Evolutionary conservation across 805 yeast genomes (phyloP), one percentile per base, ranked within the genome.

Genomic region (Ogataea chonburiensis): DNA sequence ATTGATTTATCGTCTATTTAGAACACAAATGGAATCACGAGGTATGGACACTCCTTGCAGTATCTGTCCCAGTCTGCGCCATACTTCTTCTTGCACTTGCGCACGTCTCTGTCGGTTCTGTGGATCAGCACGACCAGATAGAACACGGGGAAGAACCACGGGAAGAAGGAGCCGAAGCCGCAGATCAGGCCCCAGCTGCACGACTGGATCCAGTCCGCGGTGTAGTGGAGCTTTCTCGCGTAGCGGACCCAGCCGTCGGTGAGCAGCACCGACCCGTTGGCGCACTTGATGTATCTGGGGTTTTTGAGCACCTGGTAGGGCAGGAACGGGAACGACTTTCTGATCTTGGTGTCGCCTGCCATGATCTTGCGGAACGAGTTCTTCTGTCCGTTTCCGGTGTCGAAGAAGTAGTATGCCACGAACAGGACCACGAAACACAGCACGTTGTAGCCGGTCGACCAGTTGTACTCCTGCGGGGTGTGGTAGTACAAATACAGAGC

Each of bases 101-200:
- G 74, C 48, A 81, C 75, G 66, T 93, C 98, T 68, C 98, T 82
- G 47, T 70, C 60, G 27, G 95, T 87, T 65, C 98, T 81, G 66
- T 93, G 98, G 29, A 81, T 63, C 59, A 93, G 76, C 45, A 88
- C 96, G 50, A 81, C 66, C 45, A 88, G 76, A 79, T 87, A 93
- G 69, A 93, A 93, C 15, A 70, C 67, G 4, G 98, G 97, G 79
- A 83, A 91, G 66, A 93, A 93, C 91, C 95, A 93, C 28, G 97
- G 96, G 70, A 91, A 78, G 32, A 89, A 85, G 3, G 96, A 85
- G 20, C 70, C 71, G 61, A 81, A 79, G 1, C 98, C 98, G 63
- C 96, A 87, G 44, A 80, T 74, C 43, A 93, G 71, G 5, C 91
- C 95, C 98, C 98, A 93, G 29, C 93, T 73, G 51, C 86, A 68